These are phyloP conservation scores for Schizosaccharomyces octosporus DNA, from an alignment of 805 yeast species.

Conservation along the genomic window DNA sequence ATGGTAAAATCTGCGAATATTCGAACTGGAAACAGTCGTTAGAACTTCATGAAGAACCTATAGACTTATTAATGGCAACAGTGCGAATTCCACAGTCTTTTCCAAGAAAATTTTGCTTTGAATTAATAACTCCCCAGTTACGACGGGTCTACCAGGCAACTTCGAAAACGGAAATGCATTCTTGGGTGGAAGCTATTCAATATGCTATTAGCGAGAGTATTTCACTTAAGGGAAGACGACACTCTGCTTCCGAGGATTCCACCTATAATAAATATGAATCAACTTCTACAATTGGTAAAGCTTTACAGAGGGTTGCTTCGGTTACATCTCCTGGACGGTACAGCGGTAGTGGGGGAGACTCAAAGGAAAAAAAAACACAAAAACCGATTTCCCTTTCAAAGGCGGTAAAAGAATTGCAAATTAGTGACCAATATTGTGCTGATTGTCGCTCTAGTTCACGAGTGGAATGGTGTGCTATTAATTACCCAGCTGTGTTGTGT, in stretches of 20 bases:
- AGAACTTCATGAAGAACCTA: slow-evolving; percentile 34
- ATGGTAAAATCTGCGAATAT: slow-evolving; percentile 46
- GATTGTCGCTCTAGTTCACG: slow-evolving; percentile 45
- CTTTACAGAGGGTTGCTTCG: not conserved
- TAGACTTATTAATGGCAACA: slow-evolving; percentile 45
- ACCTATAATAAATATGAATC: not conserved
- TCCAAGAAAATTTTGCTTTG: slow-evolving; percentile 36
- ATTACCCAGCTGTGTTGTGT: slow-evolving; percentile 47
- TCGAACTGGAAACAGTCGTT: slow-evolving; percentile 59
- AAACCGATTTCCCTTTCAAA: not conserved
- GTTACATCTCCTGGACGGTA: not conserved
- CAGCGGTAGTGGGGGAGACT: not conserved
- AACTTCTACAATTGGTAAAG: not conserved
- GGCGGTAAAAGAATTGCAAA: slow-evolving; percentile 11
- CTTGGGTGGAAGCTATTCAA: slow-evolving; percentile 46
- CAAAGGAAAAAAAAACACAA: not conserved
- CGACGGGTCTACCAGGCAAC: slow-evolving; percentile 56
- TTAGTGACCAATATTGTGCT: slow-evolving; percentile 41
- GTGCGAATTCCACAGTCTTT: slow-evolving; percentile 22
- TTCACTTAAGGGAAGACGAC: not conserved
- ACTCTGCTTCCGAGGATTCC: slow-evolving; percentile 3
- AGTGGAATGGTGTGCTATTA: slow-evolving; percentile 76
- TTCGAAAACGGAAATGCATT: slow-evolving; percentile 35
- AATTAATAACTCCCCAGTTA: slow-evolving; percentile 45
- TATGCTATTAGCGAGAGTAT: slow-evolving; percentile 20